A percentile compares a stretch with the other conserved stretches of the same genome.
Conservation (phyloP, 805 yeast genomes). For the Tetrapisispora iriomotensis region DNA sequence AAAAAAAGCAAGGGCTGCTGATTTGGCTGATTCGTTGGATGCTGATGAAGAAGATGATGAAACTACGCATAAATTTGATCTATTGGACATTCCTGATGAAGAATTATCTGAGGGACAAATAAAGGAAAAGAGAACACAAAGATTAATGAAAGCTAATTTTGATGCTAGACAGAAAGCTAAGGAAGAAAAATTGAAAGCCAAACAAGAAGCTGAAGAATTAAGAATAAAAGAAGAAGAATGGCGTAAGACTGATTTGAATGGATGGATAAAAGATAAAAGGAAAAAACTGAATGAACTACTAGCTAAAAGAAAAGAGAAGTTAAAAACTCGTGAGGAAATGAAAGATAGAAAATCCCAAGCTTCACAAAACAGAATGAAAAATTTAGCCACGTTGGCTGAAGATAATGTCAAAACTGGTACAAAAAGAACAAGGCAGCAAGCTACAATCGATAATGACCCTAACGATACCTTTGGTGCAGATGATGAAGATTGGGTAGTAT, state of each 20-base stretch:
- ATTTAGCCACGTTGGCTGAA: constrained; percentile 80
- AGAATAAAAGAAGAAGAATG: constrained; percentile 62
- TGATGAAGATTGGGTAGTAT: constrained; percentile 92
- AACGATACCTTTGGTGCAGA: constrained; percentile 91
- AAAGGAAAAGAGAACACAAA: constrained; percentile 80
- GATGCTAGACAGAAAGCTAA: constrained; percentile 82
- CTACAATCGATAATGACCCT: constrained; percentile 80
- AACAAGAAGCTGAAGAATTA: constrained; percentile 47
- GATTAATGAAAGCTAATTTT: constrained; percentile 69
- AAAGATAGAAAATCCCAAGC: constrained; percentile 85
- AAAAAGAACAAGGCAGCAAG: constrained; percentile 44
- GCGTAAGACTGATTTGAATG: constrained; percentile 62
- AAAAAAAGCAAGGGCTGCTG: constrained; percentile 55
- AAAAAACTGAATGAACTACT: constrained; percentile 48
- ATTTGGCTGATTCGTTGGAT: constrained; percentile 47
- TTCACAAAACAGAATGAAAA: constrained; percentile 87
- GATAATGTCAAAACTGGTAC: constrained; percentile 36
- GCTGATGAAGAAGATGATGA: constrained; percentile 40
- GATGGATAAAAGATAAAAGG: constrained; percentile 73
- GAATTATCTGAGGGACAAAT: constrained; percentile 69
- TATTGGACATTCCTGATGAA: constrained; percentile 77
- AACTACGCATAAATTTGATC: constrained; percentile 48
- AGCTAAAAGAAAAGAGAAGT: constrained; percentile 54
- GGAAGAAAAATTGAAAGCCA: constrained; percentile 64
- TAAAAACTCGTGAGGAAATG: constrained; percentile 63